phyloP scores from a whole-genome alignment of 768 basidiomycete genomes.

The Aureoboletus auriporus region DNA sequence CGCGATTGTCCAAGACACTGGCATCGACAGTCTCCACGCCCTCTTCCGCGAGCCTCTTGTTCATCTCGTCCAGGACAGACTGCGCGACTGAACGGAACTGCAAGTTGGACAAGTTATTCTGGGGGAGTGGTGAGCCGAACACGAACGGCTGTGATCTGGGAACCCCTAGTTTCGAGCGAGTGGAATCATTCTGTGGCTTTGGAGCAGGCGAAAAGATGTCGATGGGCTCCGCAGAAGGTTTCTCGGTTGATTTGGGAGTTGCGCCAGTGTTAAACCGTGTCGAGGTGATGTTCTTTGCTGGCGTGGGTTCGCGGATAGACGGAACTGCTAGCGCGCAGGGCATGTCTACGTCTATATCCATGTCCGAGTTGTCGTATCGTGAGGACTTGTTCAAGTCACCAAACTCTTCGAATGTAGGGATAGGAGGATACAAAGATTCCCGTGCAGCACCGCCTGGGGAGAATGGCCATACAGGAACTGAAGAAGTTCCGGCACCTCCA shows the following conservation, averaged over 20 bases:
- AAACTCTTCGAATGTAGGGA: slow-evolving; percentile 32
- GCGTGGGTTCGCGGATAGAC: slow-evolving; percentile 17
- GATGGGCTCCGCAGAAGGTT: slow-evolving; percentile 27
- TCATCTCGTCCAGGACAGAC: slow-evolving; percentile 82
- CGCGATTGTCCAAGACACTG: slow-evolving; percentile 39
- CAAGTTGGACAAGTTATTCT: slow-evolving; percentile 56
- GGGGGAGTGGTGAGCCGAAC: slow-evolving; percentile 73
- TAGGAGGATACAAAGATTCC: slow-evolving; percentile 37
- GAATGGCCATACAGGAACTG: slow-evolving; percentile 38
- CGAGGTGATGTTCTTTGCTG: slow-evolving; percentile 10
- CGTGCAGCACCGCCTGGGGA: slow-evolving; percentile 27
- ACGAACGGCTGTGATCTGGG: slow-evolving; percentile 51
- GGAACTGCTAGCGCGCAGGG: slow-evolving; percentile 31
- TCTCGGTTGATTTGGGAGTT: slow-evolving; percentile 24
- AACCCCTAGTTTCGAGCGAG: slow-evolving; percentile 20
- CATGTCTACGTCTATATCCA: slow-evolving; percentile 34
- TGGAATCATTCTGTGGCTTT: slow-evolving; percentile 14
- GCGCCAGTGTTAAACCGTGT: slow-evolving; percentile 21
- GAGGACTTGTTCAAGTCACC: slow-evolving; percentile 20
- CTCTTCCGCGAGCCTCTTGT: slow-evolving; percentile 57
- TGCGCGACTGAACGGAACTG: slow-evolving; percentile 65
- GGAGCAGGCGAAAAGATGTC: slow-evolving; percentile 42
- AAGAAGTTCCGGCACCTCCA: slow-evolving; percentile 12
- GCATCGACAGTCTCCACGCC: slow-evolving; percentile 49
- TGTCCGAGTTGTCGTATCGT: slow-evolving; percentile 27